Base-by-base conservation (phyloP, 495 filamentous ascomycete species). In the Aspergillus bridgeri region DNA sequence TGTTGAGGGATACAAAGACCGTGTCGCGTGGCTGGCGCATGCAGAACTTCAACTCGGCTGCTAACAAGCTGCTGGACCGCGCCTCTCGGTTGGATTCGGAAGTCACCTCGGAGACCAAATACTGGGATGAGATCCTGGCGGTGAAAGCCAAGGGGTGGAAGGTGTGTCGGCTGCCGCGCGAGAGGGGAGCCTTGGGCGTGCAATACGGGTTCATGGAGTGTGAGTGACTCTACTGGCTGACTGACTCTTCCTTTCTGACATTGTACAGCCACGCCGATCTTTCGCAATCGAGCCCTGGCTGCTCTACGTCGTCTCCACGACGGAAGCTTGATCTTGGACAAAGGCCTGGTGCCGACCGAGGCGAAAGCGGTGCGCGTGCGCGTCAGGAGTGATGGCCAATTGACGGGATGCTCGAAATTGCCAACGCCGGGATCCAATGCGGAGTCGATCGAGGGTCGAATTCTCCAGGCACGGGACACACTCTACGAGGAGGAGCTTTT, bases 401-500 rank as follows among this genome's bases (percentile, higher is more conserved):
- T 79, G n/a, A 69, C 74, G 2, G 73, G 71, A 3, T 68, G 70
- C 42, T 75, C 83, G 60, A 54, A 67, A 68, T 54, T 77, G 62
- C 60, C 67, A 65, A 54, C 66, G 69, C 22, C 74, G 64, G 49
- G 59, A 76, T 22, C 65, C 1, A 60, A 65, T 4, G 60, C 56
- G 6, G 65, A 71, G 2, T 71, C 77, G 2, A 74, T 85, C 17
- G 85, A 92, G 58, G 77, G 85, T 38, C 81, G 81, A 7, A 89
- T 98, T 46, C 79, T 87, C 18, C 86, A 91, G 61, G 90, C 92
- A 11, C 86, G 92, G 24, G 88, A 99, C 69, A 91, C 89, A 54
- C 78, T 96, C 2, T 97, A 90, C 65, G 89, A 92, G 53, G 87
- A 96, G 64, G 95, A 99, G 66, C 72, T 99, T n/a, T 96, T 91